Evolutionary conservation across 148 eudicot genomes (phyloP).

Genomic region (Drosera capensis): DNA sequence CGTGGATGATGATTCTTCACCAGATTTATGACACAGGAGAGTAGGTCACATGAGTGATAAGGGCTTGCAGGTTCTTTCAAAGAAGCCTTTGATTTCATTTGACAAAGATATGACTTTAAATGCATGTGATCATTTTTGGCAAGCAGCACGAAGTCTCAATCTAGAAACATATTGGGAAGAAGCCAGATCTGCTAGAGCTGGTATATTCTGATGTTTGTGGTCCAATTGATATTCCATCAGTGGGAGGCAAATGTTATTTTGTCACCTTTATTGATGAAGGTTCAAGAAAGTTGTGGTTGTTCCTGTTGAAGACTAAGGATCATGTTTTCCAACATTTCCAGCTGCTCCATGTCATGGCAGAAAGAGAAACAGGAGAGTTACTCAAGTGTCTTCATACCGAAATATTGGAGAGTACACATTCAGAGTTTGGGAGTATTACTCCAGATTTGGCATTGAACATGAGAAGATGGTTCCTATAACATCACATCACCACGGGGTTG

Average conservation of each 20-base stretch:
- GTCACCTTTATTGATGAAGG: neutral
- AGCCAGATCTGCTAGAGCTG: neutral
- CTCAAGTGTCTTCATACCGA: neutral
- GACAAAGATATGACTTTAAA: no score
- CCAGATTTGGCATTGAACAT: neutral
- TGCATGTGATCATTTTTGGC: neutral
- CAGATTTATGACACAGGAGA: no score
- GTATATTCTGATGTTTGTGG: neutral
- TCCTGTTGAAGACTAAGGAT: neutral
- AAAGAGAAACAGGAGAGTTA: neutral
- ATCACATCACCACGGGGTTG: slow-evolving; percentile 4
- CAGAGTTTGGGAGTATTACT: neutral
- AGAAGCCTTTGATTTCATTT: neutral
- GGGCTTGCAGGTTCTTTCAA: no score
- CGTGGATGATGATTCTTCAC: neutral
- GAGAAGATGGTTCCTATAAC: neutral
- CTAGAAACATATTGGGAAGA: neutral
- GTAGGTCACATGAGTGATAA: no score
- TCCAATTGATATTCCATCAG: neutral
- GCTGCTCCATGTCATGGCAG: neutral
- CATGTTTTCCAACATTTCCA: neutral
- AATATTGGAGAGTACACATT: neutral
- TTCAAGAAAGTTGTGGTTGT: neutral
- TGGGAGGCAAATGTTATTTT: neutral
- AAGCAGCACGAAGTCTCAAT: neutral